A percentile compares a stretch with the other conserved stretches of the same genome.
Conservation (phyloP, 2,329 filamentous ascomycete species). For the Paraphoma chrysanthemicola region DNA sequence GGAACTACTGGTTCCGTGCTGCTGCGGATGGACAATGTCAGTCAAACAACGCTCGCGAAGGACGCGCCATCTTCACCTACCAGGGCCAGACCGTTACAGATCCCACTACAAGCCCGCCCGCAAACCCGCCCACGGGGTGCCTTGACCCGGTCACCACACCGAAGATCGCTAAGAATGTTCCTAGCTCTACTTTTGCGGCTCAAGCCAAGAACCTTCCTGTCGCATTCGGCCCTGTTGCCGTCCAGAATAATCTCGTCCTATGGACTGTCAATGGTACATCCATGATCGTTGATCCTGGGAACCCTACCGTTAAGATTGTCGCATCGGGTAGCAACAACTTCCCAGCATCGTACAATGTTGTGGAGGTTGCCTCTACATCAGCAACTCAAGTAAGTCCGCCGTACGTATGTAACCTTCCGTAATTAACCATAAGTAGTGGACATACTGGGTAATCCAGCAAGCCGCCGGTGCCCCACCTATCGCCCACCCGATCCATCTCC, state of each 20-base stretch:
- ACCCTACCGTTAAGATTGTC: conserved; percentile 57
- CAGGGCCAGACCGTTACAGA: conserved; percentile 40
- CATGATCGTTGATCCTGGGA: conserved; percentile 55
- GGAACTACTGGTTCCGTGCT: conserved; percentile 47
- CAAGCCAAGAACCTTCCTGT: conserved; percentile 36
- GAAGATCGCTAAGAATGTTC: conserved; percentile 45
- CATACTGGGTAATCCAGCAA: conserved; percentile 58
- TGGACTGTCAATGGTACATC: conserved; percentile 54
- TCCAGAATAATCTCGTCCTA: conserved; percentile 34
- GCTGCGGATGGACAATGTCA: conserved; percentile 29
- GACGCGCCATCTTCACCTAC: conserved; percentile 51
- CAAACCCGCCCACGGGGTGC: conserved; percentile 38
- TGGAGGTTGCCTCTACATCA: conserved; percentile 45
- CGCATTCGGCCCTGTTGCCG: conserved; percentile 36
- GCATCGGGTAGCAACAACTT: conserved; percentile 51
- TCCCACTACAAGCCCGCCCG: conserved; percentile 38
- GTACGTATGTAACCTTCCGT: neutral
- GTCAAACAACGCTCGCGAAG: conserved; percentile 26
- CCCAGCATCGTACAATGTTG: conserved; percentile 50
- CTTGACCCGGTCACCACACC: conserved; percentile 44
- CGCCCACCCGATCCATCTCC: conserved; percentile 45
- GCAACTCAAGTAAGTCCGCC: conserved; percentile 6
- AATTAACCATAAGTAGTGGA: conserved; percentile 35
- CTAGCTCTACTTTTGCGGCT: conserved; percentile 32
- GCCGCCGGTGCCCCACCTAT: conserved; percentile 39